Base-by-base conservation (phyloP, 2,329 filamentous ascomycete species). In the Fusarium tupiense region DNA sequence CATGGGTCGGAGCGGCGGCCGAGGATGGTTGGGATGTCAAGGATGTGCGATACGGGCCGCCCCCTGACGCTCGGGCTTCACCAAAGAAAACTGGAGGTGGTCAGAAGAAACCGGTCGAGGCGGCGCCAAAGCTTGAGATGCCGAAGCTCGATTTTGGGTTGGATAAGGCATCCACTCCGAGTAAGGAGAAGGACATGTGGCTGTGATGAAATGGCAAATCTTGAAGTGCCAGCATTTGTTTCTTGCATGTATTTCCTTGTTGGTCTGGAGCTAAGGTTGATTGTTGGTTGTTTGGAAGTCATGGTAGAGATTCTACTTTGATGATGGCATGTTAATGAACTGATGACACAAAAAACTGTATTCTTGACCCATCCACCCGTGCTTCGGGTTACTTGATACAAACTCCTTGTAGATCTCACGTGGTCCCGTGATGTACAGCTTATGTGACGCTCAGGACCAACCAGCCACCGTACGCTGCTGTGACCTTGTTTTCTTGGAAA, bases 1-100 rank as follows among this genome's bases (percentile, higher is more conserved):
- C 93, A 12, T 99, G 96, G 95, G 93, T 98, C 24, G 92, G 92
- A 1, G 96, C 96, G 2, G 95, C 94, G 1, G 88, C 87, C 35
- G 95, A 95, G 69, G 96, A 99, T 82, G 93, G 91, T 52, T 99
- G 96, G 96, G 91, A 94, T 58, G 92, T 95, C 49, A 88, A 89
- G 60, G 91, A 93, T 78, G 95, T 98, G 31, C 88, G 95, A 60
- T 94, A 92, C 81, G 94, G 94, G 1, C 91, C 91, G 46, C 77
- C 78, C 61, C 80, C 75, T 63, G 80, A 81, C 68, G 67, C 72
- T 71, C 79, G 77, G 56, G 78, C 72, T 58, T 76, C 82, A 38
- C 76, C 79, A 57, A 82, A 81, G 75, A 81, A 82, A 72, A 52
- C 73, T 11, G 80, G 74, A 33, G 82, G 78, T 46, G 82, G 78